Percentiles rank a stretch among this genome's conserved stretches.
These are phyloP conservation scores for Nepenthes mirabilis DNA, from an alignment of 148 eudicot species.

Conservation along the genomic window DNA sequence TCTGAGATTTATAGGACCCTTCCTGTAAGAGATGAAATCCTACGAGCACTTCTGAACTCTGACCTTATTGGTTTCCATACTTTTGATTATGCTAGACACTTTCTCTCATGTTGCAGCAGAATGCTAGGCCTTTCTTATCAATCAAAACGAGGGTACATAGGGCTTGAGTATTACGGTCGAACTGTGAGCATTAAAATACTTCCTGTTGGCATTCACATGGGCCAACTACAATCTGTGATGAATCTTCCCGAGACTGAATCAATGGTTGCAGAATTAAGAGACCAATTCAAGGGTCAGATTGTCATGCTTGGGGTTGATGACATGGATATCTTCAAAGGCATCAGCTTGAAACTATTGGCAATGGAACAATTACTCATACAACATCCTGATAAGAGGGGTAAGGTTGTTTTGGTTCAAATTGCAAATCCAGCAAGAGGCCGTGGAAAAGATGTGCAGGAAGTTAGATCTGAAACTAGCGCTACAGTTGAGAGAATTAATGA, in stretches of 20 bases:
- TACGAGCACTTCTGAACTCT: conserved; percentile 8
- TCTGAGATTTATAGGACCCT: conserved; percentile 15
- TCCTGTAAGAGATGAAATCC: conserved; percentile 9
- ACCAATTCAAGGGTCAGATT: not conserved
- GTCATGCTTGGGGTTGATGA: conserved; percentile 8
- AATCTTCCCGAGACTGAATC: not conserved
- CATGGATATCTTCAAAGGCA: conserved; percentile 6
- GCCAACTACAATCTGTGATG: conserved; percentile 4
- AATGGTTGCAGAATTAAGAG: not conserved
- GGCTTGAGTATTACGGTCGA: conserved; percentile 12
- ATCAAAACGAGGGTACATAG: conserved; percentile 13
- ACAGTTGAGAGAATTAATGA: conserved; percentile 3
- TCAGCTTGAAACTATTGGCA: conserved; percentile 5
- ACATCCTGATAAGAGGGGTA: conserved; percentile 3
- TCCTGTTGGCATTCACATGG: conserved; percentile 5
- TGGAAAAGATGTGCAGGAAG: conserved; percentile 4
- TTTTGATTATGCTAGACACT: conserved; percentile 13
- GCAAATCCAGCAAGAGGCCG: conserved; percentile 6
- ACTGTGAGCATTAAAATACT: conserved; percentile 11
- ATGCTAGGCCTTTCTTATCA: conserved; percentile 12
- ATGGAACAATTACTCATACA: conserved; percentile 1
- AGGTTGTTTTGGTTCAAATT: conserved; percentile 3
- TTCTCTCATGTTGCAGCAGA: conserved; percentile 12
- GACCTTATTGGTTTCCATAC: conserved; percentile 14
- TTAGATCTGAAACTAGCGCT: conserved; percentile 1